Evolutionary conservation across 2,329 filamentous ascomycete genomes (phyloP).

Genomic region (Monilinia polystroma): DNA sequence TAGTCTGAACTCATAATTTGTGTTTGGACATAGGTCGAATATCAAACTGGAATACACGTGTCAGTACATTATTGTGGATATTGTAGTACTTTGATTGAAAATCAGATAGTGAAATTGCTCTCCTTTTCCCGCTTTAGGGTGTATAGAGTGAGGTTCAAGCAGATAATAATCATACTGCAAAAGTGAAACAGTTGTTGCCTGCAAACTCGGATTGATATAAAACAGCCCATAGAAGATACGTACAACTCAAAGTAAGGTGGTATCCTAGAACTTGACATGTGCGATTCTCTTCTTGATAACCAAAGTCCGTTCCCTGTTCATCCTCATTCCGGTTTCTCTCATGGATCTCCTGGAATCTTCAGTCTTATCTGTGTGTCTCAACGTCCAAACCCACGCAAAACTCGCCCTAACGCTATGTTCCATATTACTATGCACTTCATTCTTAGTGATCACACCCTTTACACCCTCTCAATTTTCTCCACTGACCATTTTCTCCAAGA

Average conservation of each 20-base stretch:
- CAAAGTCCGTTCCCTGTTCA: not conserved
- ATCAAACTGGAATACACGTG: not conserved
- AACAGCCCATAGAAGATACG: not conserved
- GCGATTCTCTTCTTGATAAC: not conserved
- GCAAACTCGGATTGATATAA: not conserved
- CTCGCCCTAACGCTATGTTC: accelerated
- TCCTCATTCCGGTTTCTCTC: not conserved
- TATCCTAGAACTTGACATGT: not conserved
- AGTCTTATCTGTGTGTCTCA: not conserved
- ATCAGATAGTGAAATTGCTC: not conserved
- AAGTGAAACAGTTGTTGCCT: not conserved
- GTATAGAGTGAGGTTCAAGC: not conserved
- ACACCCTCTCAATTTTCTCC: not conserved
- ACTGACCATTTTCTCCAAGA: not conserved
- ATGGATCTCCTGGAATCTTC: not conserved
- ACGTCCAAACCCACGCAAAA: not conserved
- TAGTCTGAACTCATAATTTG: not conserved
- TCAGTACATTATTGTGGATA: not conserved
- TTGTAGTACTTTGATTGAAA: not conserved
- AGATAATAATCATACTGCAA: not conserved
- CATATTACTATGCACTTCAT: accelerated
- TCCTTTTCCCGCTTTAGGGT: not conserved
- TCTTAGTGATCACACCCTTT: not conserved
- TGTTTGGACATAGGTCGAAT: not conserved
- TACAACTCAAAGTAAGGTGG: not conserved